Base-by-base conservation (phyloP, 192 early-diverging fungal genomes). In the Coemansia sp. region DNA sequence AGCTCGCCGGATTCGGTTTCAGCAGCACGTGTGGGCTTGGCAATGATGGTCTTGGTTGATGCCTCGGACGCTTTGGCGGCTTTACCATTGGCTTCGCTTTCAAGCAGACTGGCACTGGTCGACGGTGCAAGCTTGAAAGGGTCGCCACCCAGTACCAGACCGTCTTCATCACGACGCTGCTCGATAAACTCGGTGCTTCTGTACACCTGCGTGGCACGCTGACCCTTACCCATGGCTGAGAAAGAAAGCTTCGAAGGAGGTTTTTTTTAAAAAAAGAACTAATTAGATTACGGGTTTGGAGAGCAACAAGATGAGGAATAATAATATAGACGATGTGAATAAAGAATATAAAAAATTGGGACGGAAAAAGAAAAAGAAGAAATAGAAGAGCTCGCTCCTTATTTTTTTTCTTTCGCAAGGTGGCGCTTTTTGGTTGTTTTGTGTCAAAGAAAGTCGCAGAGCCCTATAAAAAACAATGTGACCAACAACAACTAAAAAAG, bases 151-250 rank as follows among this genome's bases (percentile, higher is more conserved):
- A 55, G 33, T 0, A 67, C 57, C 5, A 73, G 66, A 0, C 68
- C 77, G 33, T 71, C 72, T 14, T 60, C 56, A 49, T 74, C 72
- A 6, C 72, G 71, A 14, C 40, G 51, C 48, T 73, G 67, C 68
- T 71, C 71, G 63, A 80, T 65, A 42, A 68, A 74, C 68, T 76
- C 78, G 48, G 73, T 75, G 60, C 67, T 72, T 63, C 64, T 75
- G 70, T 66, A 76, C 48, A 65, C 50, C 66, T 69, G 66, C 42
- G 67, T 33, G 7, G 73, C 73, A 28, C 73, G 78, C 69, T 81
- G 69, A 17, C 78, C 73, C 65, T 81, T 81, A 48, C 73, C 73
- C 73, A 81, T 81, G 16, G 20, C 64, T 49, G 33, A 25, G 22
- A 25, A 25, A 25, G 22, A 25, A 25, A 25, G 22, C 22, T 25